Percentiles rank a stretch among this genome's conserved stretches.
These are phyloP conservation scores for Candida hungchunana DNA, from an alignment of 805 yeast genomes.

Conservation along the genomic window DNA sequence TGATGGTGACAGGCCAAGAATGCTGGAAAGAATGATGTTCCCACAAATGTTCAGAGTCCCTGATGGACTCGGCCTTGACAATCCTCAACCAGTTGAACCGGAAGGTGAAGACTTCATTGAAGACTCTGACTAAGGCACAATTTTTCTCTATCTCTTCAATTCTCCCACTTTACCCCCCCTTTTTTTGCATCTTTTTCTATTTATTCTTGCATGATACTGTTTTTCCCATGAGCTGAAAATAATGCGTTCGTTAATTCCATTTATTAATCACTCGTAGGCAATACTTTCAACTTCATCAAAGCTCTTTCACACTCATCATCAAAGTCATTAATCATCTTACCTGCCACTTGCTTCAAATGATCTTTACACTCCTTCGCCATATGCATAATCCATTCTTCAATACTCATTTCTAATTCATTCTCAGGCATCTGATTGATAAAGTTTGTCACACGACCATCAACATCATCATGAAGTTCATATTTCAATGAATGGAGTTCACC, in stretches of 20 bases:
- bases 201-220: too few species aligned
- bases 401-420: slow-evolving; percentile 61
- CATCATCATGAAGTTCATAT: slow-evolving; percentile 49
- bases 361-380: slow-evolving; percentile 51
- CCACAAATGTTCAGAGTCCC: too few species aligned
- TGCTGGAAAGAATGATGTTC: too few species aligned
- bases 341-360: slow-evolving; percentile 43
- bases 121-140: too few species aligned
- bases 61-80: too few species aligned
- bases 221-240: too few species aligned
- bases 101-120: too few species aligned
- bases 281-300: slow-evolving; percentile 33
- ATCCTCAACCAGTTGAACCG: too few species aligned
- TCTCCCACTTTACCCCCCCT: too few species aligned
- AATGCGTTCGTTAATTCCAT: background rate
- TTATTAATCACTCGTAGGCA: slow-evolving; percentile 26
- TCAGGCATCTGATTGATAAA: slow-evolving; percentile 69
- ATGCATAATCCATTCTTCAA: slow-evolving; percentile 63
- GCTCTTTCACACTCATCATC: slow-evolving; percentile 49
- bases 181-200: too few species aligned
- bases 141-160: too few species aligned
- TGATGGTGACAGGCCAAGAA: too few species aligned
- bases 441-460: slow-evolving; percentile 58
- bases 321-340: slow-evolving; percentile 44
- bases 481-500: slow-evolving; percentile 18